These are phyloP conservation scores for Zoysia matrella DNA, from an alignment of 202 grass and related monocot species.

Conservation along the genomic window DNA sequence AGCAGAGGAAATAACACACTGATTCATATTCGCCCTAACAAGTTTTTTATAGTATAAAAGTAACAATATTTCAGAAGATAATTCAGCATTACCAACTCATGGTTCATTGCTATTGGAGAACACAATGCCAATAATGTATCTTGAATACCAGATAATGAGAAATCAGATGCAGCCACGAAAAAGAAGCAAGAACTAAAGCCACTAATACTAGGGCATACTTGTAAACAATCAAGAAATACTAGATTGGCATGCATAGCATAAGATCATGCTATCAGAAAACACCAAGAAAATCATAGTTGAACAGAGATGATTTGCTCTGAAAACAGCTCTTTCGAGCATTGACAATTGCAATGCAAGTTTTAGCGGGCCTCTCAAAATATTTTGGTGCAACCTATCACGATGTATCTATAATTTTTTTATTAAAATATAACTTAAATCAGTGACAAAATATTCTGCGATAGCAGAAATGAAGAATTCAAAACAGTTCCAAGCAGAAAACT, in stretches of 20 bases:
- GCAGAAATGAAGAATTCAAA: too few species aligned
- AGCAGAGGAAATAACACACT: neutral
- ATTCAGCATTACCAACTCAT: neutral
- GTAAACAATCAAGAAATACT: neutral
- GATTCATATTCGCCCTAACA: neutral
- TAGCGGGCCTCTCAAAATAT: too few species aligned
- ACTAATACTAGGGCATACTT: neutral
- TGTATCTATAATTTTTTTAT: too few species aligned
- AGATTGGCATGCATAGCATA: conserved; percentile 1
- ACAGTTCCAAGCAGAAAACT: too few species aligned
- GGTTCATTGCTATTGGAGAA: neutral
- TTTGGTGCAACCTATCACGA: too few species aligned
- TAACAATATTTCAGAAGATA: conserved; percentile 26
- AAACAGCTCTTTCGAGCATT: neutral
- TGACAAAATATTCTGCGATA: too few species aligned
- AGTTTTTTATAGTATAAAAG: conserved; percentile 5
- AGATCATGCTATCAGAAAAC: neutral
- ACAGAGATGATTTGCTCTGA: neutral
- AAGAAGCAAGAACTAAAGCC: neutral
- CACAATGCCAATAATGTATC: conserved; percentile 2
- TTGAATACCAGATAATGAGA: conserved; percentile 12
- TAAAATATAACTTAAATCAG: too few species aligned
- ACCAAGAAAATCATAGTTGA: neutral
- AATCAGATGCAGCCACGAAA: neutral
- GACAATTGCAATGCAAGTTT: too few species aligned